A percentile compares a stretch with the other conserved stretches of the same genome.
Evolutionary conservation across 2,329 filamentous ascomycete genomes (phyloP).

Genomic region (Zymoseptoria brevis): DNA sequence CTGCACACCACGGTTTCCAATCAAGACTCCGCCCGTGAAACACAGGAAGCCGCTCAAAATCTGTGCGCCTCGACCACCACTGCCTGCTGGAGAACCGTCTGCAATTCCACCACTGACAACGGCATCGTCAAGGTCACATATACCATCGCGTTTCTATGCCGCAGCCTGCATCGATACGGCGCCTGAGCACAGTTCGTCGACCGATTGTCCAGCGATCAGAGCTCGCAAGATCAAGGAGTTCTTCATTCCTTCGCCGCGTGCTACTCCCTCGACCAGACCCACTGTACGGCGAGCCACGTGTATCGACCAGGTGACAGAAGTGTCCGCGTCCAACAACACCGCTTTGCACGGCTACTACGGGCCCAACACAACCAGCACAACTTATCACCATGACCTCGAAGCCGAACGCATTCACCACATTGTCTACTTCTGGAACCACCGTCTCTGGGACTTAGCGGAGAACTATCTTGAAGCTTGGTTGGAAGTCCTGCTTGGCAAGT

Average conservation of each 20-base stretch:
- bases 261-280: slow-evolving; percentile 1
- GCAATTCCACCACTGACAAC: neutral
- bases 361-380: neutral
- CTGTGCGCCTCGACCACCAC: neutral
- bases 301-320: neutral
- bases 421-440: slow-evolving; percentile 11
- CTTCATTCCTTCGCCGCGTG: neutral
- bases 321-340: neutral
- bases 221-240: neutral
- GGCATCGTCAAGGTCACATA: neutral
- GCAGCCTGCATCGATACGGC: neutral
- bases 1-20: neutral
- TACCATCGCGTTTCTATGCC: neutral
- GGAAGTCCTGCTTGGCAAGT: neutral
- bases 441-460: slow-evolving; percentile 12
- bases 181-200: neutral
- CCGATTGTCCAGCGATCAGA: neutral
- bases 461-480: slow-evolving; percentile 4
- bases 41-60: neutral
- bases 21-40: neutral
- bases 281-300: slow-evolving; percentile 1
- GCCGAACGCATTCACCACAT: slow-evolving; percentile 8
- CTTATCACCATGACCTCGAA: neutral
- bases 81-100: neutral
- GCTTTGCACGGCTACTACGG: slow-evolving; percentile 1